A percentile compares a stretch with the other conserved stretches of the same genome.
These are phyloP conservation scores for Calonectria hawksworthii DNA, from an alignment of 2,329 filamentous ascomycete species.

Conservation along the genomic window DNA sequence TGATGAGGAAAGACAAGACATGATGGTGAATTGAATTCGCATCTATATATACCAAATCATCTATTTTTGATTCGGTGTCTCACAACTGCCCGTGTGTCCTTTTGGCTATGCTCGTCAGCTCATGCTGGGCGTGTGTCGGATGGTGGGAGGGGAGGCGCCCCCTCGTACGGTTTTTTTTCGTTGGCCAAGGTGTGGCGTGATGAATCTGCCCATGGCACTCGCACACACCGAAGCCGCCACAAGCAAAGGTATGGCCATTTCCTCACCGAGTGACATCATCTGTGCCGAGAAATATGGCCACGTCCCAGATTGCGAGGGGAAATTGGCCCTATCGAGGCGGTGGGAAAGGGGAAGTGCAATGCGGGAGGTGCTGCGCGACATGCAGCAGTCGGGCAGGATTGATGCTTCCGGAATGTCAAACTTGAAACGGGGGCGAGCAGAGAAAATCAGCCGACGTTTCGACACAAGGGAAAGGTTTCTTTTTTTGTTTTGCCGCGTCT, in stretches of 20 bases:
- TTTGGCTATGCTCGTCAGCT: not conserved
- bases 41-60: slow-evolving; percentile 16
- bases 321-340: slow-evolving; percentile 1
- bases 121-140: not conserved
- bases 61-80: not conserved
- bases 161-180: slow-evolving; percentile 21
- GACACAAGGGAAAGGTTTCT: too few relatives aligned
- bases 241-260: slow-evolving; percentile 6
- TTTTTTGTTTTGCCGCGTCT: not conserved
- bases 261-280: slow-evolving; percentile 19
- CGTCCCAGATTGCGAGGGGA: not conserved
- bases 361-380: not conserved
- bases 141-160: not conserved
- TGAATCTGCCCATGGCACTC: slow-evolving; percentile 5
- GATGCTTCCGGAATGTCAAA: not conserved
- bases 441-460: not conserved
- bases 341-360: not conserved
- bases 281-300: slow-evolving; percentile 13
- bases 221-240: not conserved
- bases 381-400: slow-evolving; percentile 6
- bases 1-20: not conserved
- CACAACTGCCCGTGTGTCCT: not conserved
- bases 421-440: slow-evolving; percentile 10
- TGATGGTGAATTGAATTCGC: slow-evolving; percentile 10
- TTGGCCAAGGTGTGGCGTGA: slow-evolving; percentile 13